Evolutionary conservation across 2,329 filamentous ascomycete genomes (phyloP).

Genomic region (Neonectria magnoliae): DNA sequence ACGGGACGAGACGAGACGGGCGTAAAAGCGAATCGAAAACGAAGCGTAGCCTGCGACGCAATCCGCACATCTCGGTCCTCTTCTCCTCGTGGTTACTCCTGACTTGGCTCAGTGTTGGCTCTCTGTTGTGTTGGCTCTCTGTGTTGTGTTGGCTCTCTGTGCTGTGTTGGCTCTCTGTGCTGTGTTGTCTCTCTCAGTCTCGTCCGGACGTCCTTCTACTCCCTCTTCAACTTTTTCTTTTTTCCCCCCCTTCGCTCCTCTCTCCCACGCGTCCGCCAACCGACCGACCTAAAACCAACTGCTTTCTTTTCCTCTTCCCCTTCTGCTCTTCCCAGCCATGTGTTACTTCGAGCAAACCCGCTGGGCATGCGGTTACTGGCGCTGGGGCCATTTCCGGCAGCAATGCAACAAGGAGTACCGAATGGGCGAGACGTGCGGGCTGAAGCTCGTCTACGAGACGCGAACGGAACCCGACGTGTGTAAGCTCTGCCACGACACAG

Average conservation of each 20-base stretch:
- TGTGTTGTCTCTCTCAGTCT: background rate
- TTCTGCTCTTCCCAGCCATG: conserved; percentile 68
- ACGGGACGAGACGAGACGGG: background rate
- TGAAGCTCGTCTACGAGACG: conserved; percentile 87
- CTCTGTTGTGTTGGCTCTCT: background rate
- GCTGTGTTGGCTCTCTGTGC: background rate
- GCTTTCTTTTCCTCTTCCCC: background rate
- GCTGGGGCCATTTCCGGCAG: conserved; percentile 92
- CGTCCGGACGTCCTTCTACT: background rate
- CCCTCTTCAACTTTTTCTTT: background rate
- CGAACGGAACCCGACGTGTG: conserved; percentile 72
- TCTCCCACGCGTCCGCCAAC: background rate
- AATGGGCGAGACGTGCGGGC: conserved; percentile 94
- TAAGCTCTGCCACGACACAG: conserved; percentile 88
- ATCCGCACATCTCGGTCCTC: background rate
- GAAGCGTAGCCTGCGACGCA: background rate
- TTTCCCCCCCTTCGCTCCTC: background rate
- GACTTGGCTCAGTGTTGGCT: background rate
- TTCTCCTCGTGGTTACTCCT: background rate
- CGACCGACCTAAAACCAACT: conserved; percentile 15
- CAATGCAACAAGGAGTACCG: conserved; percentile 96
- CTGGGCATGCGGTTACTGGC: conserved; percentile 89
- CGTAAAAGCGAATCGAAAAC: background rate
- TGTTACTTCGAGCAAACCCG: conserved; percentile 95
- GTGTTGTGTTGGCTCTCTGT: background rate